Conservation (phyloP, 2,329 filamentous ascomycete genomes). For the Acephala macrosclerotiorum region DNA sequence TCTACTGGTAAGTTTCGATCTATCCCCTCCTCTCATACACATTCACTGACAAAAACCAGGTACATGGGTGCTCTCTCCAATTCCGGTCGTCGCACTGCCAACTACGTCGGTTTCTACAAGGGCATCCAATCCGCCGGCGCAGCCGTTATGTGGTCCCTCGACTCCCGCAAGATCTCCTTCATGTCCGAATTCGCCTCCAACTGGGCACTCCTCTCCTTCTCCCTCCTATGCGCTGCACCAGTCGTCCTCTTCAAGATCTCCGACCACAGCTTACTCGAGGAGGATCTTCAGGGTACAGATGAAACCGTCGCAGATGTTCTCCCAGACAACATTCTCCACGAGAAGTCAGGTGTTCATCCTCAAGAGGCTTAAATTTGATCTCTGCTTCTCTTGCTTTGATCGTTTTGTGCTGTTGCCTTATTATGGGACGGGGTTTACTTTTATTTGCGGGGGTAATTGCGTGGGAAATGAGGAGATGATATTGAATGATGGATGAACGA, state of each 20-base stretch:
- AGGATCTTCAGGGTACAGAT: conserved; percentile 85
- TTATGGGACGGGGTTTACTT: not conserved
- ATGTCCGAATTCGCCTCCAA: conserved; percentile 76
- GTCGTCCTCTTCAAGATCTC: conserved; percentile 81
- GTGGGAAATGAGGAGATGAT: not conserved
- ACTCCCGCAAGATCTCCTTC: conserved; percentile 67
- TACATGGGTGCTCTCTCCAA: conserved; percentile 95
- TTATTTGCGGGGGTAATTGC: too few species aligned
- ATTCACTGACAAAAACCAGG: conserved; percentile 51
- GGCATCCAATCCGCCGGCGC: conserved; percentile 88
- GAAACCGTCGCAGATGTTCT: conserved; percentile 79
- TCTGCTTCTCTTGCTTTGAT: not conserved
- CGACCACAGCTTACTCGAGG: conserved; percentile 79
- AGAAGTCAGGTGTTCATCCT: conserved; percentile 18
- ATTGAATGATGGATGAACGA: too few species aligned
- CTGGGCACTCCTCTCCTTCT: conserved; percentile 78
- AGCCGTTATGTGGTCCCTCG: conserved; percentile 77
- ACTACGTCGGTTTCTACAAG: conserved; percentile 91
- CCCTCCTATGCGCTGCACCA: conserved; percentile 78
- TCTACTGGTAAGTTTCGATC: conserved; percentile 77
- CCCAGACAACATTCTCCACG: conserved; percentile 30
- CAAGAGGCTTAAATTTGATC: not conserved
- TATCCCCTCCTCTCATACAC: conserved; percentile 12
- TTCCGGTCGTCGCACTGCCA: conserved; percentile 89
- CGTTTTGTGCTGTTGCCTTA: not conserved